Percentiles rank a stretch among this genome's conserved stretches.
phyloP scores from a whole-genome alignment of 768 basidiomycete genomes.

The Pleurotus citrinopileatus region DNA sequence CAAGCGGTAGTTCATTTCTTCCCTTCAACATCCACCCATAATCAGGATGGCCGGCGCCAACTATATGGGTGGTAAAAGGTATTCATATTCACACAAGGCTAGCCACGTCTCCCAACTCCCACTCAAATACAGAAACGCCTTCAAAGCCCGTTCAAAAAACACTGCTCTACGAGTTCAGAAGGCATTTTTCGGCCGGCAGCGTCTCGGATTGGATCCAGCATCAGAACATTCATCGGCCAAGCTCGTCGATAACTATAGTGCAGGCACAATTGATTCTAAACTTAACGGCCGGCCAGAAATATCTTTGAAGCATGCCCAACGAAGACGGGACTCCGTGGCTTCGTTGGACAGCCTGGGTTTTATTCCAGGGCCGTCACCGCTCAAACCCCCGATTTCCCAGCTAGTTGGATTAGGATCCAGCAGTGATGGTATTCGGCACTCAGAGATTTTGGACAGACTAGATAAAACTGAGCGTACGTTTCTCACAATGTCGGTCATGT shows the following conservation, averaged over 20 bases:
- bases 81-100: not conserved
- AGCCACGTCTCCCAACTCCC: not conserved
- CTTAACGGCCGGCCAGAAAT: constrained; percentile 18
- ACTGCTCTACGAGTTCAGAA: constrained; percentile 52
- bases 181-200: constrained; percentile 58
- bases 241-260: not conserved
- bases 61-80: constrained; percentile 78
- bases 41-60: constrained; percentile 74
- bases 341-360: not conserved
- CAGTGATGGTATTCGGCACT: constrained; percentile 19
- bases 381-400: not conserved
- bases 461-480: constrained; percentile 43
- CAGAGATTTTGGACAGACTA: constrained; percentile 37
- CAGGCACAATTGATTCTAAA: not conserved
- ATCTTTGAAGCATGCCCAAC: constrained; percentile 27
- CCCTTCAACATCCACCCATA: too few species aligned
- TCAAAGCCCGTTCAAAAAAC: constrained; percentile 58
- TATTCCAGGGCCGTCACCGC: constrained; percentile 20
- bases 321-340: not conserved
- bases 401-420: constrained; percentile 17
- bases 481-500: not conserved
- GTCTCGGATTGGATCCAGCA: constrained; percentile 33
- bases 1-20: too few species aligned
- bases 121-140: constrained; percentile 50
- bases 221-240: constrained; percentile 16